A percentile compares a stretch with the other conserved stretches of the same genome.
Evolutionary conservation across 345 rosid genomes (phyloP).

Genomic region (Pseudoturritis turrita): DNA sequence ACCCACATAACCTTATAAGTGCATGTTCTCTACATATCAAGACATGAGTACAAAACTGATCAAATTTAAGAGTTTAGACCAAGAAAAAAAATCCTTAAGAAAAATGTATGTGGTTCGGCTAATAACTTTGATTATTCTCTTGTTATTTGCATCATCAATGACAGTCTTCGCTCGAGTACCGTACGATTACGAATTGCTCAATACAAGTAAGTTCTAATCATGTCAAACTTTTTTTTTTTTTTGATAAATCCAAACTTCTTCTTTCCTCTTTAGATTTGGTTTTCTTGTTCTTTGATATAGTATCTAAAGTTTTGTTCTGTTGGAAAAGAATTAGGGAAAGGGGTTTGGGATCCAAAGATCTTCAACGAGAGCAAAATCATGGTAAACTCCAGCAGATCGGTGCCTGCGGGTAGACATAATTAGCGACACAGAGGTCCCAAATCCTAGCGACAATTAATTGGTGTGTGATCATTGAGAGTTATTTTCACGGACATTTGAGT

Average conservation of each 20-base stretch:
- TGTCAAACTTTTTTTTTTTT: background rate
- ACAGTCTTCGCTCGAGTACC: background rate
- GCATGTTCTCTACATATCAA: background rate
- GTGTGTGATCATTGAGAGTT: background rate
- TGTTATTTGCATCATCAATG: background rate
- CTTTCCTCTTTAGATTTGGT: background rate
- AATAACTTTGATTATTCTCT: background rate
- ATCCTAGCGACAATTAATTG: background rate
- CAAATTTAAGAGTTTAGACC: background rate
- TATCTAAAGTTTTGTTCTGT: background rate
- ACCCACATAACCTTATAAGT: background rate
- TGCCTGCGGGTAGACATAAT: background rate
- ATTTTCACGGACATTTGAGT: no score
- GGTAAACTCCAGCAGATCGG: background rate
- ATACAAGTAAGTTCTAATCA: background rate
- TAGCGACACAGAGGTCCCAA: background rate
- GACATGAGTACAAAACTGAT: background rate
- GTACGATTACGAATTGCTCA: background rate
- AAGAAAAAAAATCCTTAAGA: background rate
- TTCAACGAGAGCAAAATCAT: background rate
- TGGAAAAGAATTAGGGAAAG: background rate
- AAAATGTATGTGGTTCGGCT: background rate
- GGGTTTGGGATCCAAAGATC: background rate
- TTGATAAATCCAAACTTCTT: no score
- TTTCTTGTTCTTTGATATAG: background rate